Percentiles rank a stretch among this genome's conserved stretches.
These are phyloP conservation scores for Clavulina sp. DNA, from an alignment of 768 basidiomycete species.

Conservation along the genomic window DNA sequence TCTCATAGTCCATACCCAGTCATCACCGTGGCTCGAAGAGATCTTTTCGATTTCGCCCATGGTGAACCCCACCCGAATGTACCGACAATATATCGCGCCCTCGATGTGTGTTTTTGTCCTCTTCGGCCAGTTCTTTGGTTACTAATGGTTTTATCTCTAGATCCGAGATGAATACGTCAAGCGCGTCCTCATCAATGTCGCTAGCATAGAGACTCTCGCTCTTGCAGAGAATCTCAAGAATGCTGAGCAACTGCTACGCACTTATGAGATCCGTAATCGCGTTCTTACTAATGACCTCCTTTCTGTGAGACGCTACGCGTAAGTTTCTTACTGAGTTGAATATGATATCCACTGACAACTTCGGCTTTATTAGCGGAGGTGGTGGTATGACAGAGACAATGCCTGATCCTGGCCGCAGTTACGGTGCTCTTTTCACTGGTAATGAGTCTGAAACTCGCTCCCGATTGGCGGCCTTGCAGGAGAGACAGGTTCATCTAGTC, in stretches of 20 bases:
- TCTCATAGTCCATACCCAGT: slow-evolving; percentile 26
- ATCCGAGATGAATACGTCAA: slow-evolving; percentile 55
- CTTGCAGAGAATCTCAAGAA: slow-evolving; percentile 46
- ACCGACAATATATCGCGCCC: slow-evolving; percentile 62
- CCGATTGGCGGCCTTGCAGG: too few relatives aligned
- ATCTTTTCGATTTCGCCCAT: slow-evolving; percentile 59
- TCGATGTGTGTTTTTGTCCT: slow-evolving; percentile 39
- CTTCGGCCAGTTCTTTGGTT: slow-evolving; percentile 2
- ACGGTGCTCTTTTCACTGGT: too few relatives aligned
- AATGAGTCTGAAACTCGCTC: too few relatives aligned
- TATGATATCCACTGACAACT: too few relatives aligned
- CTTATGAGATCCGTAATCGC: too few relatives aligned
- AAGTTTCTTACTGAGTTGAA: too few relatives aligned
- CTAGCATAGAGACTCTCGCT: slow-evolving; percentile 51
- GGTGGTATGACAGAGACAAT: too few relatives aligned
- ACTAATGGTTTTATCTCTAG: slow-evolving; percentile 24
- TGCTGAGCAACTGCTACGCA: too few relatives aligned
- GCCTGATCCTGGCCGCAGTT: too few relatives aligned
- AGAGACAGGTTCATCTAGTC: too few relatives aligned
- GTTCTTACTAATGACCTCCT: too few relatives aligned
- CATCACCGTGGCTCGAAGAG: slow-evolving; percentile 50
- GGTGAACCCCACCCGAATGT: slow-evolving; percentile 52
- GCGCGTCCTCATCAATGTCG: slow-evolving; percentile 64
- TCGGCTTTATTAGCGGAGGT: not conserved
- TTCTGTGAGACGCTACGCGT: too few relatives aligned